These are phyloP conservation scores for Gryganskiella cystojenkinii DNA, from an alignment of 192 early-diverging fungal species.

Conservation along the genomic window DNA sequence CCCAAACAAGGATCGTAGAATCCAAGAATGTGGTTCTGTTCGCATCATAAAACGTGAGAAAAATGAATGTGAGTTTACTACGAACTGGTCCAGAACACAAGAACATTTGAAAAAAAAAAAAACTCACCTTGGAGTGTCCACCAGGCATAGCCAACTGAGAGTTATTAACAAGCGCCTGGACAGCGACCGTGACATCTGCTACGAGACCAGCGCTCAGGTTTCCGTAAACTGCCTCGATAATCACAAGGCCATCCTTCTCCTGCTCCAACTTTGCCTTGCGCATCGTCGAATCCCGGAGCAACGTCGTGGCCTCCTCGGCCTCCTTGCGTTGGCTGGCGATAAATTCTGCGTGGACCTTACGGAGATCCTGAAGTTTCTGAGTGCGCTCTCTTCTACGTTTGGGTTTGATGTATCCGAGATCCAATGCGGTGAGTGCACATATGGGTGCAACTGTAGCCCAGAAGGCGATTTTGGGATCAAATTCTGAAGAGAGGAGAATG, in stretches of 20 bases:
- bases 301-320: constrained; percentile 77
- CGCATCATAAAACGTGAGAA: neutral
- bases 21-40: constrained; percentile 83
- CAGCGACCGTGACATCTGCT: constrained; percentile 90
- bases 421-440: constrained; percentile 58
- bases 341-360: constrained; percentile 71
- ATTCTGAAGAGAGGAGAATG: constrained; percentile 67
- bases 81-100: neutral
- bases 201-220: constrained; percentile 64
- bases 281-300: constrained; percentile 76
- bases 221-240: constrained; percentile 91
- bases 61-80: constrained; percentile 17
- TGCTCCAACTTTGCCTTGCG: constrained; percentile 78
- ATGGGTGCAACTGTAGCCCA: constrained; percentile 66
- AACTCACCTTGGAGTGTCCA: constrained; percentile 85
- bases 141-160: constrained; percentile 90
- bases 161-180: constrained; percentile 86
- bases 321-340: constrained; percentile 75
- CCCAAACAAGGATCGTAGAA: constrained; percentile 98
- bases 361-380: constrained; percentile 58
- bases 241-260: constrained; percentile 77
- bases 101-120: neutral
- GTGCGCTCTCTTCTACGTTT: constrained; percentile 61
- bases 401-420: constrained; percentile 71
- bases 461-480: constrained; percentile 62